Evolutionary conservation across 805 yeast genomes (phyloP), one percentile per base, ranked within the genome.

Genomic region (Kazachstania africana): DNA sequence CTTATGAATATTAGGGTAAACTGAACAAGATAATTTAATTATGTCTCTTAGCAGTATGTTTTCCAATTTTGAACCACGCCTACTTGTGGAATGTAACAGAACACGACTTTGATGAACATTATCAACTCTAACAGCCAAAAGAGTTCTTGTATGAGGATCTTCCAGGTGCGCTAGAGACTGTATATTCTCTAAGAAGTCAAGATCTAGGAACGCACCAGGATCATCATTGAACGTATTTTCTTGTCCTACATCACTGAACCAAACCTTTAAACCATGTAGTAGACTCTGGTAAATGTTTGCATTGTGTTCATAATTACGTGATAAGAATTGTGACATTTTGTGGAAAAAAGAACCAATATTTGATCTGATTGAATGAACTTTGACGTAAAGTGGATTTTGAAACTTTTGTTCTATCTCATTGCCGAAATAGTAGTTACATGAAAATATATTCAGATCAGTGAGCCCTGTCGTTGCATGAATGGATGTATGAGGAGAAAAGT

Each of bases 231-330:
- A 66, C 1, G 76, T 56, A 9, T 78, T 60, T 42, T 82, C 93
- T 35, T 71, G 66, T 1, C 94, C 94, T 17, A 78, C 78, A 47
- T 84, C 91, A 17, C 78, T 65, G 41, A 78, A 76, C 82, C 91
- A 88, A 5, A 78, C 72, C 40, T 78, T 73, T 28, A 78, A 48
- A 3, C 78, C 75, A 45, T 72, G 70, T 20, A 85, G 55, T 21
- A 78, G 63, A 26, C 73, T 70, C 38, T 72, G 72, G 49, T 75
- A 68, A 9, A 80, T 51, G 9, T 71, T 69, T 8, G 79, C 69
- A 38, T 82, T 78, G 36, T 80, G 83, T 28, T 69, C 74, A 26
- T 67, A 67, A 32, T 69, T 57, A 2, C 60, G 51, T 4, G 55
- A 44, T 34, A 85, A 51, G 40, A 66, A 68, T 10, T 55, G 44